Percentiles rank a stretch among this genome's conserved stretches.
phyloP scores from a whole-genome alignment of 176 grass and related monocot species.

The Aegilops tauschii region DNA sequence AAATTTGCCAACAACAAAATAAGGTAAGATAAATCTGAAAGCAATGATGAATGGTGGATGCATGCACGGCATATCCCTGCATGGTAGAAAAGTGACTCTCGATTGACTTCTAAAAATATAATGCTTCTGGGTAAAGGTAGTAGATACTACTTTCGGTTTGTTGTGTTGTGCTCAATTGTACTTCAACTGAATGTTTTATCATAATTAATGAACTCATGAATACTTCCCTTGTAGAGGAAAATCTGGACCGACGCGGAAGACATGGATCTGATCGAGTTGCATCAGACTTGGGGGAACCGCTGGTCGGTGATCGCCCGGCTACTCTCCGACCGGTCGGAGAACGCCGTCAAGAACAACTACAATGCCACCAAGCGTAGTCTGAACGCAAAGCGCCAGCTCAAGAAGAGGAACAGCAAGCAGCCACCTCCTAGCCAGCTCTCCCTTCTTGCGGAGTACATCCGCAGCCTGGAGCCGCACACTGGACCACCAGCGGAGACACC shows the following conservation, averaged over 20 bases:
- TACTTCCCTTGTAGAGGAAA: background rate
- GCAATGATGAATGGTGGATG: no score
- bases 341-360: slow-evolving; percentile 38
- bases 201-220: background rate
- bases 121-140: no score
- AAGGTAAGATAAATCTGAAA: no score
- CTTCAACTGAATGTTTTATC: background rate
- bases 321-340: background rate
- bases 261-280: background rate
- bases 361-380: slow-evolving; percentile 6
- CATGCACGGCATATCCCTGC: no score
- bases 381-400: background rate
- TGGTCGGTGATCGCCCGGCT: background rate
- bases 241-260: slow-evolving; percentile 8
- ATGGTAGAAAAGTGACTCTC: no score
- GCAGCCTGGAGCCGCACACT: background rate
- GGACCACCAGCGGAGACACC: background rate
- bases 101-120: no score
- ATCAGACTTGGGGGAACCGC: background rate
- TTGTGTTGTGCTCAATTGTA: background rate
- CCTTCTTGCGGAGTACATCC: background rate
- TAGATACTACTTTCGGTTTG: background rate
- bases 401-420: background rate
- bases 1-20: no score
- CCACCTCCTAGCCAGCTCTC: background rate